Conservation (phyloP, 768 basidiomycete species). For the Mrakia frigida region DNA sequence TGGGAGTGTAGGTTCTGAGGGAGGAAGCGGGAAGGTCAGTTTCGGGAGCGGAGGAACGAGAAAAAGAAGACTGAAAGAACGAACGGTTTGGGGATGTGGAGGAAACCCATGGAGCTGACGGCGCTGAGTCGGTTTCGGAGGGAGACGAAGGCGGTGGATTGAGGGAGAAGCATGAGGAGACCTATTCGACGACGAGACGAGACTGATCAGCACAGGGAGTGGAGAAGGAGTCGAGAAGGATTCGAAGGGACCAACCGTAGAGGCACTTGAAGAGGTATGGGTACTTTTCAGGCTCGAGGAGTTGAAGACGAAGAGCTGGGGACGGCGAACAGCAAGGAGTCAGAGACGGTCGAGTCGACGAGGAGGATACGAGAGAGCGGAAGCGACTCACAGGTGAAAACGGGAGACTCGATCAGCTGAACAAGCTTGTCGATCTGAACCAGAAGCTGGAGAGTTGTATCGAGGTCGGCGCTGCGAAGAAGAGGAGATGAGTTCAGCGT, state of each 20-base stretch:
- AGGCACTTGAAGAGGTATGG: conserved; percentile 96
- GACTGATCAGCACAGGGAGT: too few relatives aligned
- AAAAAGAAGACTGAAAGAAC: conserved; percentile 37
- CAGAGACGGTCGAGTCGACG: background rate
- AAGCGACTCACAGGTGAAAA: conserved; percentile 77
- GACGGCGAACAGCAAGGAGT: background rate
- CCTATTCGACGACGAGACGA: background rate
- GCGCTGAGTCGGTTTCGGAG: conserved; percentile 89
- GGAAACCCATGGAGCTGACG: conserved; percentile 88
- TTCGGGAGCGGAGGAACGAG: too few relatives aligned
- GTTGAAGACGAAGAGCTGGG: conserved; percentile 65
- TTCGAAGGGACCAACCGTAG: conserved; percentile 59
- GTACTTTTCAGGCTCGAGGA: conserved; percentile 93
- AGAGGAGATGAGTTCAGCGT: conserved; percentile 5
- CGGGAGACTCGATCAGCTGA: conserved; percentile 94
- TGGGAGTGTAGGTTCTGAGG: conserved; percentile 34
- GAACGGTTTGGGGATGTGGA: conserved; percentile 83
- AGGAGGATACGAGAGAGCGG: conserved; percentile 37
- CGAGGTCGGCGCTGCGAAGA: conserved; percentile 73
- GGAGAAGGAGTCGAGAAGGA: too few relatives aligned
- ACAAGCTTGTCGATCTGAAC: conserved; percentile 98
- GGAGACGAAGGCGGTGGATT: conserved; percentile 93
- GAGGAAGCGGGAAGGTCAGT: background rate
- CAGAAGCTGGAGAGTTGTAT: conserved; percentile 88
- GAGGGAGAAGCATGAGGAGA: conserved; percentile 90